Conservation (phyloP, 108 stramenopile species). For the Cyclotella atomus region DNA sequence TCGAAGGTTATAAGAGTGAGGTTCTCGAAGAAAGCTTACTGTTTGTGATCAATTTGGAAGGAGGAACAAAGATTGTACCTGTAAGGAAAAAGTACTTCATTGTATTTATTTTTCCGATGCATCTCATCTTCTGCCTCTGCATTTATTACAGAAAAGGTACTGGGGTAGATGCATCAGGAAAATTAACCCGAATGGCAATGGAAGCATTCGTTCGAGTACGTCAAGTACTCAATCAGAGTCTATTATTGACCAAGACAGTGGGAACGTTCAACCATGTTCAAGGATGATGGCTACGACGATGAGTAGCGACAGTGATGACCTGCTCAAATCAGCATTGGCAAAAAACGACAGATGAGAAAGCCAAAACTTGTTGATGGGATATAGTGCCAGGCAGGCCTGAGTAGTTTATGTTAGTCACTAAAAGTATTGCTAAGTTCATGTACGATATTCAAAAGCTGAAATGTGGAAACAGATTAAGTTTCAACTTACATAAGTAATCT, state of each 20-base stretch:
- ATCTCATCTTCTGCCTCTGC: background rate
- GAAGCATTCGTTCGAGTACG: background rate
- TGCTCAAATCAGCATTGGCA: too few relatives aligned
- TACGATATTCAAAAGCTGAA: too few relatives aligned
- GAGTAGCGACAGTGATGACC: too few relatives aligned
- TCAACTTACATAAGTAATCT: too few relatives aligned
- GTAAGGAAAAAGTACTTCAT: conserved; percentile 9
- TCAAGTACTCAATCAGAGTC: background rate
- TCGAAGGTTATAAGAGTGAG: background rate
- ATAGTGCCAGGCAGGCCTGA: too few relatives aligned
- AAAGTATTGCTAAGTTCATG: too few relatives aligned
- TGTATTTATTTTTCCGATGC: background rate
- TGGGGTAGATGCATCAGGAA: conserved; percentile 2
- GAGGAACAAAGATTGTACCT: conserved; percentile 5
- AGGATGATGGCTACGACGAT: too few relatives aligned
- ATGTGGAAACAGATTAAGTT: too few relatives aligned
- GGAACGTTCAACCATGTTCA: background rate
- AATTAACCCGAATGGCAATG: background rate
- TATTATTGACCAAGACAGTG: background rate
- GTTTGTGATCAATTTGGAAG: conserved; percentile 2
- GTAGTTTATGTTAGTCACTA: too few relatives aligned
- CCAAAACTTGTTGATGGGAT: too few relatives aligned
- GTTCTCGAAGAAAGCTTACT: background rate
- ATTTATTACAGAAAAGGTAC: background rate
- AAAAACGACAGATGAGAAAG: too few relatives aligned